Conservation (phyloP, 1,284 basidiomycete genomes). For the Irpex sp. region DNA sequence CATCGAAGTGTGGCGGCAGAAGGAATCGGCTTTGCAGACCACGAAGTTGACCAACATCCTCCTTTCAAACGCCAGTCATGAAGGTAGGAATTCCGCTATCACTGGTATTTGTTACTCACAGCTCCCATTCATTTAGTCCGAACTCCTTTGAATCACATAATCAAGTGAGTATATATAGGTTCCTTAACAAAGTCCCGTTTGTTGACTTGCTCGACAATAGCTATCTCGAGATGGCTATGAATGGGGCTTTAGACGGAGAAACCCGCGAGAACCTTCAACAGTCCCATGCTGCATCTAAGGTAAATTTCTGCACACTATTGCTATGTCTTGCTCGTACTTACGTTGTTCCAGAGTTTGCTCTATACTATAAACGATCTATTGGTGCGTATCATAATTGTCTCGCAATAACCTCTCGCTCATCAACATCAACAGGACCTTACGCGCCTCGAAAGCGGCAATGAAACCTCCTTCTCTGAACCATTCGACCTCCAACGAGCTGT, state of each 20-base stretch:
- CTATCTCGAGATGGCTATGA: slow-evolving; percentile 83
- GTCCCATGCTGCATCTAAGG: slow-evolving; percentile 82
- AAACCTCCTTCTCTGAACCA: slow-evolving; percentile 80
- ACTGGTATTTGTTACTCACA: neutral
- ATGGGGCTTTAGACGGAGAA: slow-evolving; percentile 75
- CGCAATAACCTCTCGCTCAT: neutral
- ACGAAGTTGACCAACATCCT: slow-evolving; percentile 80
- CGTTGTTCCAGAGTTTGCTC: slow-evolving; percentile 49
- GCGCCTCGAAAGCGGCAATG: slow-evolving; percentile 76
- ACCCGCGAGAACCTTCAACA: slow-evolving; percentile 78
- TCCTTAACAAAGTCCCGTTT: neutral
- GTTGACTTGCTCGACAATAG: slow-evolving; percentile 32
- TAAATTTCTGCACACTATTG: slow-evolving; percentile 20
- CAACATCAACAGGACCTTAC: slow-evolving; percentile 61
- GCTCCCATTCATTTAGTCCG: slow-evolving; percentile 43
- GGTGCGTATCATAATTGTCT: slow-evolving; percentile 26
- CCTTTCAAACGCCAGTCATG: slow-evolving; percentile 87
- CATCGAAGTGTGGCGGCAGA: slow-evolving; percentile 87
- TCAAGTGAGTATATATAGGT: slow-evolving; percentile 45
- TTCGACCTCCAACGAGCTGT: slow-evolving; percentile 74
- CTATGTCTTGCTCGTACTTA: slow-evolving; percentile 1
- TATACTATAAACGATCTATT: slow-evolving; percentile 88
- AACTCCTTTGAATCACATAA: slow-evolving; percentile 75
- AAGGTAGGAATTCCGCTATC: slow-evolving; percentile 44
- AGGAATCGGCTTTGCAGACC: slow-evolving; percentile 73